phyloP scores from a whole-genome alignment of 805 yeast genomes.

The Groenewaldozyma tartarivorans region DNA sequence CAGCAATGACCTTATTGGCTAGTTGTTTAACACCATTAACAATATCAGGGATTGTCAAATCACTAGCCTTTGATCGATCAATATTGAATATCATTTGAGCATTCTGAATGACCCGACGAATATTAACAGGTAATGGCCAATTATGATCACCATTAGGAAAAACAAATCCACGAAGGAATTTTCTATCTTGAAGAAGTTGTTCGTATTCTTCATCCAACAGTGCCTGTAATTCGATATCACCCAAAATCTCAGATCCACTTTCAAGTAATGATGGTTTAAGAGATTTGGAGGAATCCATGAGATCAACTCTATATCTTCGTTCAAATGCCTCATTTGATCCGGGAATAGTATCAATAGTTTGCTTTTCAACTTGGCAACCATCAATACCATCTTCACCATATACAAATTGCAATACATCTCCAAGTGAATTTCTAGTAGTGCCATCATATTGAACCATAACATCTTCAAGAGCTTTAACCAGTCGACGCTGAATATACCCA shows the following conservation, averaged over 20 bases:
- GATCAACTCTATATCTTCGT: conserved; percentile 74
- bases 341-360: conserved; percentile 89
- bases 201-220: conserved; percentile 75
- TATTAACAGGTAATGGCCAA: conserved; percentile 97
- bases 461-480: conserved; percentile 93
- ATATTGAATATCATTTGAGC: conserved; percentile 95
- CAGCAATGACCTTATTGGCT: conserved; percentile 57
- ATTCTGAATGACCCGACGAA: conserved; percentile 92
- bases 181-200: conserved; percentile 71
- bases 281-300: conserved; percentile 56
- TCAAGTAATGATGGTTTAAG: conserved; percentile 70
- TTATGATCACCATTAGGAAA: conserved; percentile 90
- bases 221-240: conserved; percentile 77
- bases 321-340: conserved; percentile 83
- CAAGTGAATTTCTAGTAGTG: conserved; percentile 94
- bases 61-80: conserved; percentile 84
- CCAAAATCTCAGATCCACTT: conserved; percentile 82
- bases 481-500: conserved; percentile 96
- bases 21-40: conserved; percentile 61
- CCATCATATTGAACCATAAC: conserved; percentile 98
- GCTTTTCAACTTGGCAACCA: conserved; percentile 96
- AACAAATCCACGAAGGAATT: conserved; percentile 63
- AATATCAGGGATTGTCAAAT: conserved; percentile 75
- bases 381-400: conserved; percentile 99
- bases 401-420: conserved; percentile 90